Percentiles rank a stretch among this genome's conserved stretches.
phyloP scores from a whole-genome alignment of 306 rosid genomes.

The Fragaria vesca region DNA sequence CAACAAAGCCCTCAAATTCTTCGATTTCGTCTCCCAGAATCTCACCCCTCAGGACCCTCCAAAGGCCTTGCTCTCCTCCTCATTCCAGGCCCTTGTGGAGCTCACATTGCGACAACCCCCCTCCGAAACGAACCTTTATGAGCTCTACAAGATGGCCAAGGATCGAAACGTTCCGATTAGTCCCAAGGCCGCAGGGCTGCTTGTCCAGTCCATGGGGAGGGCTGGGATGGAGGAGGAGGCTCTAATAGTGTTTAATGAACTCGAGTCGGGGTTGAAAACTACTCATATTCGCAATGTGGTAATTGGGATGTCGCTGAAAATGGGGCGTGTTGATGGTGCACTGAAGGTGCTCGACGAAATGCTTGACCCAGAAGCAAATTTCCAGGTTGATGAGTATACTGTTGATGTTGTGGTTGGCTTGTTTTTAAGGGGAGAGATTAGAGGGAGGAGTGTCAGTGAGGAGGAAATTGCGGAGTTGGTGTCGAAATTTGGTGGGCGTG shows the following conservation, averaged over 20 bases:
- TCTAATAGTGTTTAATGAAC: slow-evolving; percentile 33
- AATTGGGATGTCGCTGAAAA: slow-evolving; percentile 30
- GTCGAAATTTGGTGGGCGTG: slow-evolving; percentile 35
- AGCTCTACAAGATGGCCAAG: slow-evolving; percentile 37
- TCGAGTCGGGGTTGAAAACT: slow-evolving; percentile 42
- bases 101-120: slow-evolving; percentile 43
- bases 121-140: slow-evolving; percentile 34
- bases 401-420: slow-evolving; percentile 43
- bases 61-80: slow-evolving; percentile 21
- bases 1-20: slow-evolving; percentile 33
- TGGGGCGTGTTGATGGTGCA: slow-evolving; percentile 43
- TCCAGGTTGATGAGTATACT: slow-evolving; percentile 44
- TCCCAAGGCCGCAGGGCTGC: slow-evolving; percentile 29
- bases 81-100: slow-evolving; percentile 52
- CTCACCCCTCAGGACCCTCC: neutral
- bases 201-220: slow-evolving; percentile 37
- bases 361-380: slow-evolving; percentile 40
- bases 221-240: slow-evolving; percentile 52
- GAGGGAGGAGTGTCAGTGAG: slow-evolving; percentile 37
- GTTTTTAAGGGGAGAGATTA: slow-evolving; percentile 32
- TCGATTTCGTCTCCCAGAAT: slow-evolving; percentile 26
- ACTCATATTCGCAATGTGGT: slow-evolving; percentile 49
- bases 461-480: slow-evolving; percentile 53
- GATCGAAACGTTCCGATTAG: slow-evolving; percentile 32
- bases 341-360: slow-evolving; percentile 65